phyloP scores from a whole-genome alignment of 2,329 filamentous ascomycete species.

The Seiridium unicorne region DNA sequence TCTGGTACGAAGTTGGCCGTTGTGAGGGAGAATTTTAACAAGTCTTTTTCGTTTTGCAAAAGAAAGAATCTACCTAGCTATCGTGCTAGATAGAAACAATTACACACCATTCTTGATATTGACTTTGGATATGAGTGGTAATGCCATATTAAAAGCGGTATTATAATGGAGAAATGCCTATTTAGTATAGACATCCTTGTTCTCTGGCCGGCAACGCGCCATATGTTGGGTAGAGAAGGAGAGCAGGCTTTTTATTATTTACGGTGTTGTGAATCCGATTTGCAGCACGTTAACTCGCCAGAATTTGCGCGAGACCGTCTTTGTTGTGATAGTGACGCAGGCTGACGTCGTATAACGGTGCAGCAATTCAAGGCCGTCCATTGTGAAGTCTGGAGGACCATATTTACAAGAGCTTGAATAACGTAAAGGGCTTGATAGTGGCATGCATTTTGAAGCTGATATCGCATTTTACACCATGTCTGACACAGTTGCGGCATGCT shows the following conservation, averaged over 20 bases:
- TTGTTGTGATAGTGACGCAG: conserved; percentile 30
- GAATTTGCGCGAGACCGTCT: conserved; percentile 28
- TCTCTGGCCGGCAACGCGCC: conserved; percentile 19
- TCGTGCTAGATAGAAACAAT: conserved; percentile 1
- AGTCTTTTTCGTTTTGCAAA: neutral
- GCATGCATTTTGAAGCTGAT: neutral
- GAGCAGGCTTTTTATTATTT: conserved; percentile 35
- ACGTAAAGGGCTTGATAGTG: neutral
- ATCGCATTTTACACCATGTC: conserved; percentile 1
- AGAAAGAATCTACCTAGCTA: neutral
- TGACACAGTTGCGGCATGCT: neutral
- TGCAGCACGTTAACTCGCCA: conserved; percentile 36
- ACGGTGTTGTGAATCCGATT: conserved; percentile 33
- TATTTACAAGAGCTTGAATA: neutral
- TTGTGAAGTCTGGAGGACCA: neutral
- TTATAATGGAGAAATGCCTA: conserved; percentile 2
- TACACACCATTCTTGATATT: neutral
- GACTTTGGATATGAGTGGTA: neutral
- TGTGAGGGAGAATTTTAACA: no score
- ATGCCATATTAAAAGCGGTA: neutral
- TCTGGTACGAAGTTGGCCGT: no score
- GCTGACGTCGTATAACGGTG: conserved; percentile 38
- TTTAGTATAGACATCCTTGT: neutral
- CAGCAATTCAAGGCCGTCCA: conserved; percentile 34
- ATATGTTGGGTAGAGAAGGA: conserved; percentile 36